Base-by-base conservation (phyloP, 495 filamentous ascomycete genomes). In the Neohortaea acidophila region DNA sequence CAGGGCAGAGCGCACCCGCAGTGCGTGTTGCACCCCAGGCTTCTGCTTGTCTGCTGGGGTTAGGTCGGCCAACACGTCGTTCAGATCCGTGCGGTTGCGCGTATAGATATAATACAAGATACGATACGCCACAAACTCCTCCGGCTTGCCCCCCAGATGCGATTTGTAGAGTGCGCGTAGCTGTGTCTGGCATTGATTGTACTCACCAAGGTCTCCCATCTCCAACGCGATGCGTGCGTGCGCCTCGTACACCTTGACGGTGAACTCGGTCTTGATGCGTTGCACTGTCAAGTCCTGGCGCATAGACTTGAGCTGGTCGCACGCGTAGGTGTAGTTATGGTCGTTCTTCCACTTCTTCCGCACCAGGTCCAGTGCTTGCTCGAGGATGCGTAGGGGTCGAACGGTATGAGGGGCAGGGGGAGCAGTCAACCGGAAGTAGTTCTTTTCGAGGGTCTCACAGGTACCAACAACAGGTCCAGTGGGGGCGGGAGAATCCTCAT, bases 131-230 rank as follows among this genome's bases (percentile, higher is more conserved):
- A 86, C 84, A 64, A 99, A 99, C 60, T 99, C 89, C 56, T 77
- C 77, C 39, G 85, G 73, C 64, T 92, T 82, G 43, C 91, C 91
- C 54, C 81, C 82, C 45, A 93, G 65, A 46, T 81, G 77, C 61
- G 81, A 72, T 57, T 69, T 68, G 59, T 99, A 94, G 49, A 99
- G 67, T 40, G 78, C 81, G 54, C 81, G 79, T 53, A 99, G 72
- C 65, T 96, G 89, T 44, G 89, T 94, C 67, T 96, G 91, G 60
- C 89, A 99, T 72, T 99, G 89, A 68, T 99, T 99, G 84, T 96
- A 99, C 89, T 99, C 89, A 99, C 89, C 87, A 65, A 94, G 71
- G 69, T 99, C 89, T 58, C 80, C 85, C 72, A 91, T 94, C 68
- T 99, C 89, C 56, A 99, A 66, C 44, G 89, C 89, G 63, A 99